Evolutionary conservation across 768 basidiomycete species (phyloP).

Genomic region (Tremella fuciformis): DNA sequence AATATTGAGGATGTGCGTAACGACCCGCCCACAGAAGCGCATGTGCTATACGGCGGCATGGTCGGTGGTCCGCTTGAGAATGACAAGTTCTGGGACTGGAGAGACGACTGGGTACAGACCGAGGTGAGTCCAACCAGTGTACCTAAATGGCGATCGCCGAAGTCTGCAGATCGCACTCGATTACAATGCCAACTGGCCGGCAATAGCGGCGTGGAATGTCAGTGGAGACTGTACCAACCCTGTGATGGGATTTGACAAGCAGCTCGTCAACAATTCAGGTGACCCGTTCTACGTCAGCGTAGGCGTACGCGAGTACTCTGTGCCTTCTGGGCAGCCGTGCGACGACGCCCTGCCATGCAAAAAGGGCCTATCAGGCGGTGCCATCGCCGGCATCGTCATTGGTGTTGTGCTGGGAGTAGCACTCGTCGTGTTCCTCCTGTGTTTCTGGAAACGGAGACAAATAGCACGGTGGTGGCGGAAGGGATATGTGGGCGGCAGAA

Average conservation of each 20-base stretch:
- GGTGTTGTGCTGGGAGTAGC: constrained; percentile 63
- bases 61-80: constrained; percentile 78
- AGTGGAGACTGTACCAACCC: constrained; percentile 2
- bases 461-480: constrained; percentile 25
- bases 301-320: constrained; percentile 52
- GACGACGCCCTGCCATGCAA: constrained; percentile 63
- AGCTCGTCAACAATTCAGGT: constrained; percentile 62
- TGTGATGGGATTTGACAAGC: constrained; percentile 53
- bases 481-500: constrained; percentile 16
- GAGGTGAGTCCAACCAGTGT: constrained; percentile 54
- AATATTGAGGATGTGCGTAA: constrained; percentile 69
- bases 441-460: constrained; percentile 29
- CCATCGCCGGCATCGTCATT: constrained; percentile 65
- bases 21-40: constrained; percentile 66
- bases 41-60: constrained; percentile 80
- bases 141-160: too few relatives aligned
- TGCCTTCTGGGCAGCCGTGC: constrained; percentile 64
- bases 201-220: constrained; percentile 63
- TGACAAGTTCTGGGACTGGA: constrained; percentile 77
- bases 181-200: constrained; percentile 85
- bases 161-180: constrained; percentile 58
- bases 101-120: constrained; percentile 83
- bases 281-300: constrained; percentile 78
- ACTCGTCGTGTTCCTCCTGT: constrained; percentile 47
- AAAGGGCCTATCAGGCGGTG: constrained; percentile 66